phyloP scores from a whole-genome alignment of 805 yeast species.

The Lipomyces oligophaga region DNA sequence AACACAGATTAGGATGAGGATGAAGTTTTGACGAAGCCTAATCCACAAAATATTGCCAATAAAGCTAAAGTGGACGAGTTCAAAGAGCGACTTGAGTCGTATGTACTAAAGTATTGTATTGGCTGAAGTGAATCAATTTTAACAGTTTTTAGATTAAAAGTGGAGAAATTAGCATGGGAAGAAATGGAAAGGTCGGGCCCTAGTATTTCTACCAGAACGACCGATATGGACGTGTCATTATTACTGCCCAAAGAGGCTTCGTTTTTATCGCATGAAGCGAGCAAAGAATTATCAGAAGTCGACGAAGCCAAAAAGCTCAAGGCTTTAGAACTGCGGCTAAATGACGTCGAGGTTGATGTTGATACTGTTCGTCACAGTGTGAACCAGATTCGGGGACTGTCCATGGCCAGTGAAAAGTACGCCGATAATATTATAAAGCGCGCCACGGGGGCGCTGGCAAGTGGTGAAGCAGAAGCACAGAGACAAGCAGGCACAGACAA shows the following conservation, averaged over 20 bases:
- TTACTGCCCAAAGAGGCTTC: slow-evolving; percentile 23
- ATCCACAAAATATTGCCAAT: slow-evolving; percentile 57
- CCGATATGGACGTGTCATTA: slow-evolving; percentile 23
- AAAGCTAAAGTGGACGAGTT: slow-evolving; percentile 46
- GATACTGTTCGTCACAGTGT: slow-evolving; percentile 29
- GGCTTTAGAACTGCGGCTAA: slow-evolving; percentile 29
- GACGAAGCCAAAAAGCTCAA: slow-evolving; percentile 1
- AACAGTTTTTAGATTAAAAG: slow-evolving; percentile 11
- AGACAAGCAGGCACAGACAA: slow-evolving; percentile 21
- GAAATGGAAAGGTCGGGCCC: slow-evolving; percentile 12
- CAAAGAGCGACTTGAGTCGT: slow-evolving; percentile 42
- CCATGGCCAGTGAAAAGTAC: slow-evolving; percentile 29
- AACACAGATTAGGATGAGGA: slow-evolving; percentile 29
- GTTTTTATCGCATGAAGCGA: slow-evolving; percentile 36
- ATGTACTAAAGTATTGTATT: not conserved
- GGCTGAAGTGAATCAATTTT: not conserved
- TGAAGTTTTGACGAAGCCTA: slow-evolving; percentile 42
- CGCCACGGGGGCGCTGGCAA: slow-evolving; percentile 5
- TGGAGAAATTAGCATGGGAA: slow-evolving; percentile 26
- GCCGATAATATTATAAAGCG: slow-evolving; percentile 7
- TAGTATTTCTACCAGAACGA: slow-evolving; percentile 21
- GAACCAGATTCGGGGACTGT: slow-evolving; percentile 29
- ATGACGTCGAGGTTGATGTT: slow-evolving; percentile 23
- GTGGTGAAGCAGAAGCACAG: slow-evolving; percentile 5
- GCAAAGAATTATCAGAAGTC: slow-evolving; percentile 41